These are phyloP conservation scores for Aspergillus amoenus DNA, from an alignment of 2,329 filamentous ascomycete genomes.

Conservation along the genomic window DNA sequence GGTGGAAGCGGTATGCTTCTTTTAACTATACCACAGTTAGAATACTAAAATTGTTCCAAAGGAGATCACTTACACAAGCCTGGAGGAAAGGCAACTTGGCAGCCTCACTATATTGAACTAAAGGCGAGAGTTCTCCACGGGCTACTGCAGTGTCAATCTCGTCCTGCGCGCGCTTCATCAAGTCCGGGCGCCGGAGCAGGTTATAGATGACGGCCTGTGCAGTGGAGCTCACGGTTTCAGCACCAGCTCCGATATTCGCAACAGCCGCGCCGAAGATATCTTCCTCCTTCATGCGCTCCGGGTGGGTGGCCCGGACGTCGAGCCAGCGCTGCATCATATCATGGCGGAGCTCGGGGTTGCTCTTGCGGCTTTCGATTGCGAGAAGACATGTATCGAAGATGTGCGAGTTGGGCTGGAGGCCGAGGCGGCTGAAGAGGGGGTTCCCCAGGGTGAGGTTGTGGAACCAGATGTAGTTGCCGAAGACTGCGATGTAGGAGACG, in stretches of 20 bases:
- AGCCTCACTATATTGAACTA: slow-evolving; percentile 27
- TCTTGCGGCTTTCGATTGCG: slow-evolving; percentile 32
- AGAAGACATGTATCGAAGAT: slow-evolving; percentile 39
- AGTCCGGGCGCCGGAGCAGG: slow-evolving; percentile 30
- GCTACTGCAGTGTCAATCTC: too few relatives aligned
- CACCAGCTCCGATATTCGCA: slow-evolving; percentile 39
- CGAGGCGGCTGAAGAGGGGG: slow-evolving; percentile 36
- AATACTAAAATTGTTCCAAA: too few relatives aligned
- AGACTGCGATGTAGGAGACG: slow-evolving; percentile 31
- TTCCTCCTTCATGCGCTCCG: slow-evolving; percentile 33
- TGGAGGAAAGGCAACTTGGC: slow-evolving; percentile 36
- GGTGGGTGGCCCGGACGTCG: slow-evolving; percentile 29
- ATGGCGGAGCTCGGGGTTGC: slow-evolving; percentile 30
- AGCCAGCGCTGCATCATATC: slow-evolving; percentile 43
- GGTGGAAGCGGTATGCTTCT: slow-evolving; percentile 39
- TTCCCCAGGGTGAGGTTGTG: slow-evolving; percentile 39
- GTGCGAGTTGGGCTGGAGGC: slow-evolving; percentile 37
- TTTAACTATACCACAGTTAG: slow-evolving; percentile 26
- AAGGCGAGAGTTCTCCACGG: slow-evolving; percentile 19
- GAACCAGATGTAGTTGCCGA: slow-evolving; percentile 36
- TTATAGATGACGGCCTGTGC: slow-evolving; percentile 39
- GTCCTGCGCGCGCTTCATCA: slow-evolving; percentile 18
- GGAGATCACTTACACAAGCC: slow-evolving; percentile 27
- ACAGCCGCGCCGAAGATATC: slow-evolving; percentile 37
- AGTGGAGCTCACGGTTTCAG: slow-evolving; percentile 39